These are phyloP conservation scores for Eucalyptus sp. DNA, from an alignment of 345 rosid genomes.

Conservation along the genomic window DNA sequence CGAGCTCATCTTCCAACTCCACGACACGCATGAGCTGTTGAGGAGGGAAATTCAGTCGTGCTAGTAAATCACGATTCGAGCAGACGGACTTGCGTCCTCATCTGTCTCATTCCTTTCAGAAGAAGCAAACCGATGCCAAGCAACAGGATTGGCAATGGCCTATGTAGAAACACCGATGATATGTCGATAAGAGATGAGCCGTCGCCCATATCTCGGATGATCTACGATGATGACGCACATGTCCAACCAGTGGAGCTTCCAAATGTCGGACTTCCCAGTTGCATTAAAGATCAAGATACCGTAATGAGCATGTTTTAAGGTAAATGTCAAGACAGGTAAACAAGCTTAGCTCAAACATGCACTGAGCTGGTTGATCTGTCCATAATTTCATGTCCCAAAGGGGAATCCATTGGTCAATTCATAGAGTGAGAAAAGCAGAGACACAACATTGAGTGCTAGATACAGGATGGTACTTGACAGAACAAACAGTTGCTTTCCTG, in stretches of 20 bases:
- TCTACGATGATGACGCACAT: background rate
- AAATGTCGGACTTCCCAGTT: background rate
- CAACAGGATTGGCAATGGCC: background rate
- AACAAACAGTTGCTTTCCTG: background rate
- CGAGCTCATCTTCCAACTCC: no score
- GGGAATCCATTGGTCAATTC: background rate
- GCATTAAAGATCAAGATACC: background rate
- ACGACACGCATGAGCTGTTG: no score
- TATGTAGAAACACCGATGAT: background rate
- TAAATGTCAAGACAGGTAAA: no score
- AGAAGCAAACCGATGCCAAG: background rate
- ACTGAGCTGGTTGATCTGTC: background rate
- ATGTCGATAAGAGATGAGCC: background rate
- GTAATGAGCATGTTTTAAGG: background rate
- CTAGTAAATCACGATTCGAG: no score
- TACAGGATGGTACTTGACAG: background rate
- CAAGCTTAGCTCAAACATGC: no score
- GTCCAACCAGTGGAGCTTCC: background rate
- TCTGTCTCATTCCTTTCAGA: accelerated
- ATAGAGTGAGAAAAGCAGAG: background rate
- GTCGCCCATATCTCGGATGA: background rate
- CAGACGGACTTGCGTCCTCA: background rate
- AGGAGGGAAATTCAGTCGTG: no score
- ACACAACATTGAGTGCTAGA: background rate
- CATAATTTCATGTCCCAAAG: no score